A percentile compares a stretch with the other conserved stretches of the same genome.
These are phyloP conservation scores for Ustilago bromivora DNA, from an alignment of 1,284 basidiomycete genomes.

Conservation along the genomic window DNA sequence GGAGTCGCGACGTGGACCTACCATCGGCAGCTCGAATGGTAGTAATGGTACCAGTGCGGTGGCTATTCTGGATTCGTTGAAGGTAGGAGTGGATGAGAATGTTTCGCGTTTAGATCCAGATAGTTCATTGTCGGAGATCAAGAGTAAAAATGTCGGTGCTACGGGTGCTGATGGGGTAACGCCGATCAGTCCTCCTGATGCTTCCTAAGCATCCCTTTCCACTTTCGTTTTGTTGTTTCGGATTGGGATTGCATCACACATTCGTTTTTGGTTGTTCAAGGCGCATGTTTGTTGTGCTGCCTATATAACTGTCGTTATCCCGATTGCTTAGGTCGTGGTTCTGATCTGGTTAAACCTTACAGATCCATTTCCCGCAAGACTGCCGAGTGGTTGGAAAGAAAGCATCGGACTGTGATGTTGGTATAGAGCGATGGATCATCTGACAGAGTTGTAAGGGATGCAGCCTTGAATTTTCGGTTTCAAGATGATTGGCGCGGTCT, in stretches of 20 bases:
- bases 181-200: conserved; percentile 41
- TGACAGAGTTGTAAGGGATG: too few relatives aligned
- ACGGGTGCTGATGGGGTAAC: neutral
- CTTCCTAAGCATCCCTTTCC: conserved; percentile 17
- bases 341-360: neutral
- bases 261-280: neutral
- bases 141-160: neutral
- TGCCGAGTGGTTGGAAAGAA: neutral
- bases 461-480: too few relatives aligned
- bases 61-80: conserved; percentile 50
- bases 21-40: conserved; percentile 19
- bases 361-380: neutral
- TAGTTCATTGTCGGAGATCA: conserved; percentile 17
- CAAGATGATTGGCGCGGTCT: neutral
- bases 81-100: conserved; percentile 44
- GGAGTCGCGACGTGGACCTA: conserved; percentile 35
- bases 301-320: conserved; percentile 1
- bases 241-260: neutral
- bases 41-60: conserved; percentile 30
- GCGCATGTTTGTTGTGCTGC: conserved; percentile 1
- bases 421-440: too few relatives aligned
- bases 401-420: too few relatives aligned
- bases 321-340: neutral
- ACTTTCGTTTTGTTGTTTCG: neutral
- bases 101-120: conserved; percentile 30